Evolutionary conservation across 306 rosid species (phyloP), one percentile per base, ranked within the genome.

Genomic region (Glycine latifolia): DNA sequence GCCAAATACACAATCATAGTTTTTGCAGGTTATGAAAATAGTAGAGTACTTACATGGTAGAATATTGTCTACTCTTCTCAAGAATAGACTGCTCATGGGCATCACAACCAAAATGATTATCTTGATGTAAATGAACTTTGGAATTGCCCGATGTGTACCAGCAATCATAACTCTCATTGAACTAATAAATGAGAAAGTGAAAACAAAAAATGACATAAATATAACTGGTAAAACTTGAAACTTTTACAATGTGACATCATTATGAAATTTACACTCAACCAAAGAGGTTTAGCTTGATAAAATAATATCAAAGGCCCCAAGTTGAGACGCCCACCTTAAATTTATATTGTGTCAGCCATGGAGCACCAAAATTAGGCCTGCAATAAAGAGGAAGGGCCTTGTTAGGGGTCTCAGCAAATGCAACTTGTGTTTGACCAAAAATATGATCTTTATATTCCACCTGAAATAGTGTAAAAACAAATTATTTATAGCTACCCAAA

Each of bases 321-420:
- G 79, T 83, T 71, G 71, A 67, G 67, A 80, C 67, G 79, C 69
- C 20, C 76, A 90, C 99, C 99, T 90, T 95, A 76, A 93, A 95
- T 89, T 88, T 93, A 81, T 90, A 86, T 83, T 95, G 96, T 17
- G 91, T 87, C 90, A 95, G 85, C 98, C 95, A 95, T 41, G 97
- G 93, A 86, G 91, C 89, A 68, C 96, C 97, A 87, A 95, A 95
- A 81, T 85, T 95, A 80, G 99, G 98, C 86, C 99, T 89, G 88
- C 99, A 95, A 79, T 88, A 76, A 82, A 86, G 89, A 87, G 99
- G 99, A 90, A 95, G 99, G 81, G 99, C 97, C 86, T 93, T 98
- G 79, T 88, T 76, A 48, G 98, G 99, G 84, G 98, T 94, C 88
- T 95, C 99, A 5, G 99, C 99, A 71, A 79, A 85, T 8, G 98